Evolutionary conservation across 805 yeast species (phyloP).

Genomic region (Metschnikowia cerradonensis): DNA sequence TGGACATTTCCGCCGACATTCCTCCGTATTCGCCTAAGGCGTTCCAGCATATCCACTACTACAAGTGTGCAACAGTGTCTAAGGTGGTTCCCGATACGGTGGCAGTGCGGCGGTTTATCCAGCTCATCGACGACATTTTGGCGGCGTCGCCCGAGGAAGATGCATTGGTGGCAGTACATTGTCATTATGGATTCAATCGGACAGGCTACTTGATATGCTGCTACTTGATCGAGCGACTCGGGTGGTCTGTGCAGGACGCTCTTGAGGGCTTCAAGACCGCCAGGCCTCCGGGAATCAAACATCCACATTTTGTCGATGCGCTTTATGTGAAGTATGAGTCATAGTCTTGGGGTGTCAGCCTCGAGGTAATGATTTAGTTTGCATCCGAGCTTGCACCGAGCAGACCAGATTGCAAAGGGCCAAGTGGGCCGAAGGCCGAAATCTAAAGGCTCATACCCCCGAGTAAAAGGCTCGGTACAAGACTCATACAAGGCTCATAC

Average conservation of each 20-base stretch:
- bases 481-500: no score
- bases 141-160: constrained; percentile 14
- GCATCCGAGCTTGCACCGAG: no score
- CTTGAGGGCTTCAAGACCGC: constrained; percentile 54
- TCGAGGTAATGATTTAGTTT: no score
- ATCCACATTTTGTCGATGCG: constrained; percentile 72
- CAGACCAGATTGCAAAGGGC: no score
- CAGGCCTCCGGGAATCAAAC: constrained; percentile 70
- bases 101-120: constrained; percentile 55
- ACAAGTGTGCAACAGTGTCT: constrained; percentile 74
- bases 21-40: constrained; percentile 68
- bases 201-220: constrained; percentile 73
- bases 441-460: no score
- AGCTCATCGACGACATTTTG: constrained; percentile 47
- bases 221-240: constrained; percentile 57
- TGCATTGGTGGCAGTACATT: constrained; percentile 61
- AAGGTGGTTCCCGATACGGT: constrained; percentile 66
- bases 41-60: constrained; percentile 51
- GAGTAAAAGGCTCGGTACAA: no score
- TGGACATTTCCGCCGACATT: constrained; percentile 65
- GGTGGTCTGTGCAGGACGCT: constrained; percentile 61
- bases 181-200: constrained; percentile 79
- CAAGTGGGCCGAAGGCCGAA: no score
- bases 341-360: no score
- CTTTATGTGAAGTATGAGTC: constrained; percentile 58